Percentiles rank a stretch among this genome's conserved stretches.
Evolutionary conservation across 257 asterid genomes (phyloP).

Genomic region (Solanum piurae): DNA sequence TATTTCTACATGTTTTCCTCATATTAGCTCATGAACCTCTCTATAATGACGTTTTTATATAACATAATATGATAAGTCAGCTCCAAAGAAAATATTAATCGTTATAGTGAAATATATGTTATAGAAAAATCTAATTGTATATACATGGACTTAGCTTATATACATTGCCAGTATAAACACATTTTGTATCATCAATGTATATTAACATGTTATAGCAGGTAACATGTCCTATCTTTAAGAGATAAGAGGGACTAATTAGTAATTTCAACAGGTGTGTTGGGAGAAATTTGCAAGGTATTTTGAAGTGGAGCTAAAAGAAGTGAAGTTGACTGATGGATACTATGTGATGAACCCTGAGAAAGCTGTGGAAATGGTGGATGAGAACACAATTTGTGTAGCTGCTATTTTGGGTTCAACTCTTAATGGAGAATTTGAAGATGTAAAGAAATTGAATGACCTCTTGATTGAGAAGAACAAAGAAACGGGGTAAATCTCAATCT

Average conservation of each 20-base stretch:
- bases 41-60: no score
- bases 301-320: constrained; percentile 88
- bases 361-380: constrained; percentile 86
- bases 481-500: constrained; percentile 46
- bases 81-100: background rate
- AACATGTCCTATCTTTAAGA: background rate
- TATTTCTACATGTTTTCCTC: no score
- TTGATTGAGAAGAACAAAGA: constrained; percentile 48
- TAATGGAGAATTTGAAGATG: constrained; percentile 91
- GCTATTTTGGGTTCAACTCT: constrained; percentile 87
- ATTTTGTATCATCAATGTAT: background rate
- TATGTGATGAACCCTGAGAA: constrained; percentile 87
- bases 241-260: background rate
- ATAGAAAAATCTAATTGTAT: background rate
- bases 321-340: constrained; percentile 65
- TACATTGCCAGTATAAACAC: background rate
- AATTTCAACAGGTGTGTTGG: constrained; percentile 53
- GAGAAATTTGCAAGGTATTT: constrained; percentile 88
- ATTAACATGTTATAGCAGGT: background rate
- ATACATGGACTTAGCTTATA: background rate
- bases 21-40: no score
- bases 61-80: no score
- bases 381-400: constrained; percentile 88
- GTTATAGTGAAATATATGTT: background rate
- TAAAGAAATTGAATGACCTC: constrained; percentile 65